phyloP scores from a whole-genome alignment of 78 protist genomes.

The Emiliania huxleyi region DNA sequence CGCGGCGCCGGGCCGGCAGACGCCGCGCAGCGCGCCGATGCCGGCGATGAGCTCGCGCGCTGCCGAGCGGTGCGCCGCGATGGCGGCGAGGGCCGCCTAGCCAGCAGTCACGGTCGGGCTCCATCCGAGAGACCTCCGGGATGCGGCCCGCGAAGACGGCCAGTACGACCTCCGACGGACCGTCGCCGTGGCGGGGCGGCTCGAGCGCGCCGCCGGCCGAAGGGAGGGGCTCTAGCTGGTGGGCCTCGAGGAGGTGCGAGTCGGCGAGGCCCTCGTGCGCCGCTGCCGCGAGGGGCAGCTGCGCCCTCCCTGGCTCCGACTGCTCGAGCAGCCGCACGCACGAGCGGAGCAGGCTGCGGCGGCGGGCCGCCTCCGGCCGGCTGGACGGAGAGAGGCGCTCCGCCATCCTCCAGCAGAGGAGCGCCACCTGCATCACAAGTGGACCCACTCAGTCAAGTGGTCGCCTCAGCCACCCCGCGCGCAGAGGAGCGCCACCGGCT shows the following conservation, averaged over 20 bases:
- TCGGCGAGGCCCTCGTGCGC: conserved; percentile 7
- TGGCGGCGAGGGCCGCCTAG: not conserved
- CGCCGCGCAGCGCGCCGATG: not conserved
- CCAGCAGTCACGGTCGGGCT: too few species aligned
- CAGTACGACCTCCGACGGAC: too few species aligned
- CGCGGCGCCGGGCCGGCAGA: conserved; percentile 10
- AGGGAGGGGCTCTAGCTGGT: not conserved
- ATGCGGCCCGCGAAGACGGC: too few species aligned
- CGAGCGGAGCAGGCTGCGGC: not conserved
- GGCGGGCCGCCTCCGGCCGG: not conserved
- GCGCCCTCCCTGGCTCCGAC: not conserved
- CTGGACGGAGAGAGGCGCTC: not conserved
- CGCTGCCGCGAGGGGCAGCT: not conserved
- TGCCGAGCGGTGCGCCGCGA: not conserved
- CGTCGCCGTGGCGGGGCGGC: too few species aligned
- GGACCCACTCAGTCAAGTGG: too few species aligned
- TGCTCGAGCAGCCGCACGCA: not conserved
- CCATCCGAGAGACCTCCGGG: too few species aligned
- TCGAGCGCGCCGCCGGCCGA: not conserved
- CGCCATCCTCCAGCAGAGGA: not conserved
- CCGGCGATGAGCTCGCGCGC: not conserved
- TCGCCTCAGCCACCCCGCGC: too few species aligned
- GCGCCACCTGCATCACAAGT: not conserved
- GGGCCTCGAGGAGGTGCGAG: not conserved
- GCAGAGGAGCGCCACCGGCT: not conserved